These are phyloP conservation scores for Penicillium roqueforti DNA, from an alignment of 495 filamentous ascomycete genomes.

Conservation along the genomic window DNA sequence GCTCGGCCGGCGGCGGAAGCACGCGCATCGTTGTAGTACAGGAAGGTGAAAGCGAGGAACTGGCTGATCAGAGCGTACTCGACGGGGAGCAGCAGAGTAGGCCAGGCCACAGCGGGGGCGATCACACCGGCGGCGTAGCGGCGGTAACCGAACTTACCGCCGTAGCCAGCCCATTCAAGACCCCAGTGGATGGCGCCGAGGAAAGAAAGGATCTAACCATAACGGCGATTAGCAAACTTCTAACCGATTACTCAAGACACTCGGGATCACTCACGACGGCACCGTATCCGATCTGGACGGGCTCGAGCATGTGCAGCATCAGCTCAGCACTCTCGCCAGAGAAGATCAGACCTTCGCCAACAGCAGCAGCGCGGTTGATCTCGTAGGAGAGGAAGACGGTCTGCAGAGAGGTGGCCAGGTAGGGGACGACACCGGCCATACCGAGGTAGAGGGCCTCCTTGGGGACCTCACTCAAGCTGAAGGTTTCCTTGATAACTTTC, in stretches of 20 bases:
- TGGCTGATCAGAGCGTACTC: conserved; percentile 88
- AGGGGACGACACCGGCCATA: conserved; percentile 84
- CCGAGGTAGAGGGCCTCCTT: conserved; percentile 77
- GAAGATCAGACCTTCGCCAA: conserved; percentile 62
- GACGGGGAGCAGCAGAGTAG: conserved; percentile 78
- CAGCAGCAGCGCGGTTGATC: conserved; percentile 58
- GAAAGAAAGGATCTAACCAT: conserved; percentile 79
- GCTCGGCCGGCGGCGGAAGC: conserved; percentile 74
- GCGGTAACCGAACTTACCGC: conserved; percentile 66
- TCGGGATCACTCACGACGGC: conserved; percentile 63
- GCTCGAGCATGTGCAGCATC: conserved; percentile 77
- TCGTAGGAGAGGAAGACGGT: conserved; percentile 86
- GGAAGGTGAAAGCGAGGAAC: conserved; percentile 80
- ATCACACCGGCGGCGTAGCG: conserved; percentile 82
- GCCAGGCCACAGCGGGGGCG: conserved; percentile 86
- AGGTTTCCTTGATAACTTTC: conserved; percentile 84
- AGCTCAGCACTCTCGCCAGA: conserved; percentile 66
- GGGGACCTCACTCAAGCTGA: conserved; percentile 72
- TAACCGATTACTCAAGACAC: neutral
- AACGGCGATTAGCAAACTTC: conserved; percentile 6
- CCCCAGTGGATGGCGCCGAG: conserved; percentile 96
- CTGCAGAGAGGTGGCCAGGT: conserved; percentile 78
- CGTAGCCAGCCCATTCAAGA: conserved; percentile 70
- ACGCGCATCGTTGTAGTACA: conserved; percentile 84
- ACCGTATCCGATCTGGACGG: conserved; percentile 88